Evolutionary conservation across 345 rosid species (phyloP).

Genomic region (Noccaea caerulescens): DNA sequence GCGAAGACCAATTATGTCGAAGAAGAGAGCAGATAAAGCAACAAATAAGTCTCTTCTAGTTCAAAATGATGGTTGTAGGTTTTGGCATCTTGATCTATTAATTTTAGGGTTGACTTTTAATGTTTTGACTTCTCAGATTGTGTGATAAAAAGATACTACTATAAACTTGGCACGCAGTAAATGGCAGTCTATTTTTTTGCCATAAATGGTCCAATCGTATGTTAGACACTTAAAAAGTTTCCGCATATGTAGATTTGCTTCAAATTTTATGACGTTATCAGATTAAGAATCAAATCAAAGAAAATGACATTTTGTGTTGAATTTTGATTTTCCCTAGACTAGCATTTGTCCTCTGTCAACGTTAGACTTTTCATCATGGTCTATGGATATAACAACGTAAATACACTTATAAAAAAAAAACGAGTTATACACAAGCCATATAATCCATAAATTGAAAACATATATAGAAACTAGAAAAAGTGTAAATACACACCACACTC

Average conservation of each 20-base stretch:
- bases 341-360: not conserved
- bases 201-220: slow-evolving; percentile 14
- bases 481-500: slow-evolving; percentile 34
- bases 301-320: not conserved
- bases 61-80: slow-evolving; percentile 18
- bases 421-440: slow-evolving; percentile 21
- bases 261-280: slow-evolving; percentile 14
- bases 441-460: slow-evolving; percentile 29
- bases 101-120: slow-evolving; percentile 33
- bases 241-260: slow-evolving; percentile 2
- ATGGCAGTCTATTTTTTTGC: slow-evolving; percentile 1
- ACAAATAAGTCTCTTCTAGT: slow-evolving; percentile 29
- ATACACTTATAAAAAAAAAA: slow-evolving; percentile 5
- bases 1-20: slow-evolving; percentile 37
- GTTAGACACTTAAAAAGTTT: not conserved
- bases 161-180: slow-evolving; percentile 4
- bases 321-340: not conserved
- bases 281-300: slow-evolving; percentile 9
- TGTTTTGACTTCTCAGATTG: slow-evolving; percentile 28
- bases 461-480: slow-evolving; percentile 19
- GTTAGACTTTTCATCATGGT: not conserved
- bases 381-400: slow-evolving; percentile 12
- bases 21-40: slow-evolving; percentile 37
- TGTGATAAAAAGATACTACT: not conserved
- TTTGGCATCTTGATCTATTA: slow-evolving; percentile 20